Percentiles rank a stretch among this genome's conserved stretches.
phyloP scores from a whole-genome alignment of 208 protist genomes.

The Leishmania tarentolae region DNA sequence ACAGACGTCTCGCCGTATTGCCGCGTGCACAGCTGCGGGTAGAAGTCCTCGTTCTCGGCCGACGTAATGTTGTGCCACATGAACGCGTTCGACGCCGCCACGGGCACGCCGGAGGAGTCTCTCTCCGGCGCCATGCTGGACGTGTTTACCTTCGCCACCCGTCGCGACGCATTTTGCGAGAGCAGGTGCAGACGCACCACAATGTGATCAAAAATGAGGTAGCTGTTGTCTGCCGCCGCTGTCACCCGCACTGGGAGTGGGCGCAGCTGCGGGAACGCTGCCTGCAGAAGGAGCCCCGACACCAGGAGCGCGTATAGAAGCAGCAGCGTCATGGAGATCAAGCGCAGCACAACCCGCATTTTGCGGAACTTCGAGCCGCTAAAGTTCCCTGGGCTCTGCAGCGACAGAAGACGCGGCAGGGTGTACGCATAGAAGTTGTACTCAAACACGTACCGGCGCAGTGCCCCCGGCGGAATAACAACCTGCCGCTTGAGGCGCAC shows the following conservation, averaged over 20 bases:
- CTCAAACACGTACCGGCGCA: conserved; percentile 48
- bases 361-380: conserved; percentile 56
- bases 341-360: conserved; percentile 57
- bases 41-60: conserved; percentile 52
- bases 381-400: conserved; percentile 71
- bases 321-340: conserved; percentile 49
- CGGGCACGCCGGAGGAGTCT: conserved; percentile 24
- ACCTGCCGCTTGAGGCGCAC: conserved; percentile 41
- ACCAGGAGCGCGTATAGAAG: conserved; percentile 56
- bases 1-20: conserved; percentile 64
- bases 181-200: conserved; percentile 78
- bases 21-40: conserved; percentile 72
- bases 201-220: conserved; percentile 79
- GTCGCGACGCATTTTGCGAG: conserved; percentile 28
- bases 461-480: conserved; percentile 45
- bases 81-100: conserved; percentile 40
- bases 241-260: conserved; percentile 67
- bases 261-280: conserved; percentile 70
- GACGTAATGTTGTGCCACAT: conserved; percentile 62
- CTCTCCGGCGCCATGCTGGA: conserved; percentile 13
- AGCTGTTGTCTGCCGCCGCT: conserved; percentile 38
- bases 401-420: conserved; percentile 63
- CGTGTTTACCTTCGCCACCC: conserved; percentile 19
- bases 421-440: conserved; percentile 67
- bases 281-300: conserved; percentile 66